Base-by-base conservation (phyloP, 805 yeast genomes). In the Cyberlindnera nakhonratchasimensis region DNA sequence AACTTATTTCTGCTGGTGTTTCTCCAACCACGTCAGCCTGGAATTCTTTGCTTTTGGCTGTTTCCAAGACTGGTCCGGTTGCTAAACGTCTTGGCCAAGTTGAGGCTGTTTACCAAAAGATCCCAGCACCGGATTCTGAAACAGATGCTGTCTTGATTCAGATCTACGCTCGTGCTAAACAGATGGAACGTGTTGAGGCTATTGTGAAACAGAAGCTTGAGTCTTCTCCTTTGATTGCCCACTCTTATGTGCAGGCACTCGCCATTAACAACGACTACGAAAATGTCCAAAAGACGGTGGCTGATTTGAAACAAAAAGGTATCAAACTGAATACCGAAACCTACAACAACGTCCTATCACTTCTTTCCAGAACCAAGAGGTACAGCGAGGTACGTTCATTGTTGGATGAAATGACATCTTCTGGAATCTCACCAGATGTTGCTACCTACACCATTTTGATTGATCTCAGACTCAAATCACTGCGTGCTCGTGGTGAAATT, bases 381-480 rank as follows among this genome's bases (percentile, higher is more conserved):
- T 57, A 57, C 45, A 69, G 65, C 23, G 66, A 67, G 35, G 82
- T 82, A 4, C 65, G 66, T n/a, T 67, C 65, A n/a, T 65, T 76
- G 12, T 59, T 82, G 31, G 64, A 69, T 25, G 64, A 65, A 44
- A 72, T 80, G 77, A 57, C 54, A 29, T 58, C 57, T 24, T 44
- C 64, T 20, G 57, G 63, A 3, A 59, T 81, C 19, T 53, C 66
- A 28, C 82, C 83, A 21, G 86, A 80, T 56, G 67, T 78, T 34
- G 78, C 78, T 14, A 81, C 90, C 2, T 77, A 77, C 61, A 74
- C 89, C 4, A 71, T 75, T 26, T 62, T 81, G 19, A 68, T 82
- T 40, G 80, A 81, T 52, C 61, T 71, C 39, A 66, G 72, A 48
- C 68, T 81, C 63, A 77, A 76, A 55, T 43, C 63, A 26, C 64